Percentiles rank a stretch among this genome's conserved stretches.
Conservation (phyloP, 2,329 filamentous ascomycete genomes). For the Botrytis fabae region DNA sequence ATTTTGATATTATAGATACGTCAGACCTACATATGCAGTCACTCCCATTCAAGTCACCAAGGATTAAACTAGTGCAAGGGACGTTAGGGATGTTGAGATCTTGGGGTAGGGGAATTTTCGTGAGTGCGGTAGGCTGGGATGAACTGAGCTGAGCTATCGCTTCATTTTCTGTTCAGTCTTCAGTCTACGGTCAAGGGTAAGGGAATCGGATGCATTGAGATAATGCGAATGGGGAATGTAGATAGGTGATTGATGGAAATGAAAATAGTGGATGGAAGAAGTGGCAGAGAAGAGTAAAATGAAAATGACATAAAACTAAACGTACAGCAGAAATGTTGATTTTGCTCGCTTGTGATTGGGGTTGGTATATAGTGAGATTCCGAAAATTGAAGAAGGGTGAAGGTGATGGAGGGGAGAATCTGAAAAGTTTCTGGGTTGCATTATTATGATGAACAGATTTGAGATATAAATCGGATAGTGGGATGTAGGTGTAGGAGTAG, state of each 20-base stretch:
- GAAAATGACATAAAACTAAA: neutral
- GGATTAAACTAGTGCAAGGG: conserved; percentile 25
- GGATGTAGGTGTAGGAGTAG: neutral
- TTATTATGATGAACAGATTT: neutral
- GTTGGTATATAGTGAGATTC: neutral
- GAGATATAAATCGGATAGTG: accelerated
- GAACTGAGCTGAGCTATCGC: neutral
- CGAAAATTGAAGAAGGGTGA: neutral
- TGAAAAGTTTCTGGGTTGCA: neutral
- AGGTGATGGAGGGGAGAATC: neutral
- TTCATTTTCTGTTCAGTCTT: neutral
- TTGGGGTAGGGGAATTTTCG: neutral
- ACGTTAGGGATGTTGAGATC: neutral
- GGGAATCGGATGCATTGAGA: neutral
- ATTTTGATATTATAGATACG: conserved; percentile 56
- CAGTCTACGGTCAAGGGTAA: neutral
- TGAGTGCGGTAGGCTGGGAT: neutral
- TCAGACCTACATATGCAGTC: conserved; percentile 76
- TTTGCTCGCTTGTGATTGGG: neutral
- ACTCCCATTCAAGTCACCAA: conserved; percentile 52
- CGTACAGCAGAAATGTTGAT: too few relatives aligned
- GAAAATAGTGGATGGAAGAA: neutral
- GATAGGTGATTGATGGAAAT: neutral
- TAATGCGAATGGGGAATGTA: neutral
- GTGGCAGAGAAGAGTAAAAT: neutral